Conservation (phyloP, 768 basidiomycete genomes). For the Baorangia bicolor region DNA sequence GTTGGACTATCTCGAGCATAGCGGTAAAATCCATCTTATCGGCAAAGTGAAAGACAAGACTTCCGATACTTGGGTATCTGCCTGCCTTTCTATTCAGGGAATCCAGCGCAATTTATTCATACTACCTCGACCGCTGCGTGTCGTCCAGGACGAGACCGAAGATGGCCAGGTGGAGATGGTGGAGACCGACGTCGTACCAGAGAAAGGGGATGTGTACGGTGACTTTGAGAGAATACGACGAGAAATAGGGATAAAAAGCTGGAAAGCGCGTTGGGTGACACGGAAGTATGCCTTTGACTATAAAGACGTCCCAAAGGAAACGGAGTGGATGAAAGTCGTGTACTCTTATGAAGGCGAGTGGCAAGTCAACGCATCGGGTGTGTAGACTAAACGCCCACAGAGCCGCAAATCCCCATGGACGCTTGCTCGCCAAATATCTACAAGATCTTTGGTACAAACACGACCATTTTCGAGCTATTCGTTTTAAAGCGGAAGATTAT, state of each 20-base stretch:
- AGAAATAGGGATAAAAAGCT: slow-evolving; percentile 69
- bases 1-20: slow-evolving; percentile 90
- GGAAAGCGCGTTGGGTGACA: slow-evolving; percentile 82
- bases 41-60: slow-evolving; percentile 88
- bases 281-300: slow-evolving; percentile 88
- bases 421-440: slow-evolving; percentile 82
- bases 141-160: slow-evolving; percentile 38
- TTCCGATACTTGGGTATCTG: slow-evolving; percentile 68
- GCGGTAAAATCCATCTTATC: slow-evolving; percentile 82
- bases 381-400: slow-evolving; percentile 11
- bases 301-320: slow-evolving; percentile 72
- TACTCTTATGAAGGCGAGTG: slow-evolving; percentile 82
- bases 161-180: slow-evolving; percentile 37
- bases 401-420: slow-evolving; percentile 58
- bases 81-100: slow-evolving; percentile 81
- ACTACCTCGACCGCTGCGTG: slow-evolving; percentile 68
- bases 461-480: slow-evolving; percentile 88
- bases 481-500: slow-evolving; percentile 96
- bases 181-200: slow-evolving; percentile 76
- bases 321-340: slow-evolving; percentile 92
- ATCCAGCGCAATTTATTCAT: slow-evolving; percentile 91
- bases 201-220: slow-evolving; percentile 65
- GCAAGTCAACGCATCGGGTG: neutral
- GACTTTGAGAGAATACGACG: slow-evolving; percentile 83
- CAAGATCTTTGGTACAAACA: slow-evolving; percentile 88